These are phyloP conservation scores for Flaveria bidentis DNA, from an alignment of 129 eudicot genomes.

Conservation along the genomic window DNA sequence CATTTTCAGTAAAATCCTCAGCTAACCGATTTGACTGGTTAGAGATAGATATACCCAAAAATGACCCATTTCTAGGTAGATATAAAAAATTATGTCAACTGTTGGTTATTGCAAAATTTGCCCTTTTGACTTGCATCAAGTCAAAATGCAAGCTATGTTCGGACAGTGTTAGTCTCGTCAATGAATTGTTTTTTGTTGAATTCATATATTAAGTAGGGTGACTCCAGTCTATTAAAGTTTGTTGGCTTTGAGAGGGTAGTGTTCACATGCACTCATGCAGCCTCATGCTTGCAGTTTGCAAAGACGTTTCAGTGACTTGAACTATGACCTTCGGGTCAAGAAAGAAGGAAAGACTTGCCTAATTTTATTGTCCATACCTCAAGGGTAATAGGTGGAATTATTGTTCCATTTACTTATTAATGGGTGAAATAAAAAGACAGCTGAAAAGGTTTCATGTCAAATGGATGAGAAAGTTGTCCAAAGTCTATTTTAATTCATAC, in stretches of 20 bases:
- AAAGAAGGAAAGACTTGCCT: background rate
- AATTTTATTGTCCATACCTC: background rate
- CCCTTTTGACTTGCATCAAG: no score
- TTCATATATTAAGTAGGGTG: background rate
- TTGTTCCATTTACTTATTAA: background rate
- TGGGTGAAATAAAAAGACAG: background rate
- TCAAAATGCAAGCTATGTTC: no score
- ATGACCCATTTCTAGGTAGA: background rate
- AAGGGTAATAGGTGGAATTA: background rate
- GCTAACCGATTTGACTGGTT: background rate
- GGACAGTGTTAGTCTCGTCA: no score
- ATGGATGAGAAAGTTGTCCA: background rate
- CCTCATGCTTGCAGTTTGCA: background rate
- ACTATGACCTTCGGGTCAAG: background rate
- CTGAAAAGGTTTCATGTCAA: background rate
- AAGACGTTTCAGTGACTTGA: background rate
- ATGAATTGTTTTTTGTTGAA: no score
- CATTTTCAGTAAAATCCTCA: background rate
- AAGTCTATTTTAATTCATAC: background rate
- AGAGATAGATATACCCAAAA: background rate
- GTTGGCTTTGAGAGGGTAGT: background rate
- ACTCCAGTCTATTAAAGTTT: background rate
- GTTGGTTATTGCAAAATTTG: no score
- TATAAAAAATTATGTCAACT: background rate
- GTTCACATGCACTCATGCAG: background rate